phyloP scores from a whole-genome alignment of 2,329 filamentous ascomycete genomes.

The Sporothrix dimorphospora region DNA sequence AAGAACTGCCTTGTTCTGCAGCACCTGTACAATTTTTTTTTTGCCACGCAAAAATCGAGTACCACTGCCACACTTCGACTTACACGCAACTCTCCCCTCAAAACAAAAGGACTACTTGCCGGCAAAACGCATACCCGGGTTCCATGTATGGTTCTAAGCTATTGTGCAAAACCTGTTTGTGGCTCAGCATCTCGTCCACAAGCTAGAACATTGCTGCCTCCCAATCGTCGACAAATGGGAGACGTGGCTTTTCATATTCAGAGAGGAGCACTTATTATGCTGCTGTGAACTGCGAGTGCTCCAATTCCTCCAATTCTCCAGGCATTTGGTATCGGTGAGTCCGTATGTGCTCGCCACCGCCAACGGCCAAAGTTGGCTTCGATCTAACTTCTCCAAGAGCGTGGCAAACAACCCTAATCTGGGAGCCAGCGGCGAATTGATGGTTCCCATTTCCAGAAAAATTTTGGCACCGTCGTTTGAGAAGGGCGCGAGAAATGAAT shows the following conservation, averaged over 20 bases:
- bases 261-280: not conserved
- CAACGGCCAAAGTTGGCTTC: not conserved
- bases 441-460: not conserved
- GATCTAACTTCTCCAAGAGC: not conserved
- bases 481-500: too few species aligned
- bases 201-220: too few species aligned
- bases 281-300: not conserved
- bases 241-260: not conserved
- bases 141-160: not conserved
- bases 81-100: not conserved
- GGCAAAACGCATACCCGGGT: not conserved
- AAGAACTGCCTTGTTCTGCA: too few species aligned
- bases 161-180: conserved; percentile 1
- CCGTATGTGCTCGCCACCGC: not conserved
- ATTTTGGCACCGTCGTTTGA: not conserved
- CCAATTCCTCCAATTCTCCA: not conserved
- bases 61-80: not conserved
- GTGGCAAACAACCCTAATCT: not conserved
- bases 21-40: too few species aligned
- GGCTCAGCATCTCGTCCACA: too few species aligned
- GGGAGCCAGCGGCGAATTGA: not conserved
- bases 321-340: not conserved
- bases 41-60: too few species aligned
- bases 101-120: not conserved
- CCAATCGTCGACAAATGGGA: not conserved